Conservation (phyloP, 345 rosid species). For the Eucalyptus curtisii region DNA sequence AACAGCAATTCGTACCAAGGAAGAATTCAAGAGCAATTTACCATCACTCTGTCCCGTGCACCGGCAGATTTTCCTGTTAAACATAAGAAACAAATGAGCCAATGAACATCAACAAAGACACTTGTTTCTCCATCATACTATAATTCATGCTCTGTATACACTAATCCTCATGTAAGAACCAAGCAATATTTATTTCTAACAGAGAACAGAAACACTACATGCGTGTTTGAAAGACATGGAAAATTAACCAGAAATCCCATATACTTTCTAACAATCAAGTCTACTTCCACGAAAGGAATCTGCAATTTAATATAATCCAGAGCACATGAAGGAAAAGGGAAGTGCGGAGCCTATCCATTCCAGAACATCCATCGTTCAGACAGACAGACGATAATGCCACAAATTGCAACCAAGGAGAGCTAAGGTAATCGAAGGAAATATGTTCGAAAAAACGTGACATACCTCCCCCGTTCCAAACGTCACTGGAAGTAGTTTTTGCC, state of each 20-base stretch:
- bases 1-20: constrained; percentile 9
- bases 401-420: not conserved
- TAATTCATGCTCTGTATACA: not conserved
- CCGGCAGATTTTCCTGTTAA: constrained; percentile 9
- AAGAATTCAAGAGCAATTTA: constrained; percentile 11
- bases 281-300: not conserved
- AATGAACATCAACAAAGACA: not conserved
- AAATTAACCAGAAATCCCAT: too few species aligned
- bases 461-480: not conserved
- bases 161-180: not conserved
- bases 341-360: not conserved
- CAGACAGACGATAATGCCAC: not conserved
- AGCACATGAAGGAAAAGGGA: not conserved
- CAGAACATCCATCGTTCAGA: not conserved
- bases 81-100: not conserved
- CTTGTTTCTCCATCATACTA: not conserved
- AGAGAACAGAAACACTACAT: not conserved
- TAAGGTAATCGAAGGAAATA: not conserved
- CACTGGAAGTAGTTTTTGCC: not conserved
- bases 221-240: too few species aligned
- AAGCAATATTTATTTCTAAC: not conserved
- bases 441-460: not conserved
- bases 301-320: not conserved
- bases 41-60: not conserved
- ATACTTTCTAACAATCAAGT: not conserved